Evolutionary conservation across 768 basidiomycete species (phyloP).

Genomic region (Tricholoma terreum): DNA sequence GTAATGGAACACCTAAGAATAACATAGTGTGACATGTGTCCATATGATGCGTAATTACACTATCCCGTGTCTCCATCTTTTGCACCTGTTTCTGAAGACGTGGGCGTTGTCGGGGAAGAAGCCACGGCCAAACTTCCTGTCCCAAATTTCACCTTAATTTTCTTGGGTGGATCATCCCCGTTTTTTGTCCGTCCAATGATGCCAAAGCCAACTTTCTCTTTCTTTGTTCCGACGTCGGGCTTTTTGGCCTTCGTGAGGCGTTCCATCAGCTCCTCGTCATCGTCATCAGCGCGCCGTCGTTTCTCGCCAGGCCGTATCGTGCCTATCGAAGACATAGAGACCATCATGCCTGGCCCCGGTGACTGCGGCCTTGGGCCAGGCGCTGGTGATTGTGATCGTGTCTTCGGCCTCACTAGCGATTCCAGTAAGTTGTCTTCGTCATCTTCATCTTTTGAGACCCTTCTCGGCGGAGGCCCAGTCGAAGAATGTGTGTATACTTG

Average conservation of each 20-base stretch:
- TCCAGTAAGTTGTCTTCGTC: conserved; percentile 63
- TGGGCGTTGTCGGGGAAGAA: conserved; percentile 34
- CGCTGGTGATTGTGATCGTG: conserved; percentile 38
- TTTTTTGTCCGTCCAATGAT: conserved; percentile 36
- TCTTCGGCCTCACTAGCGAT: conserved; percentile 41
- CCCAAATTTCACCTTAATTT: conserved; percentile 73
- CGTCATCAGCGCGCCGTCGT: conserved; percentile 73
- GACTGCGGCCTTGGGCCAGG: conserved; percentile 24
- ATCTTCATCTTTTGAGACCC: conserved; percentile 36
- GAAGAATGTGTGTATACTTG: conserved; percentile 27
- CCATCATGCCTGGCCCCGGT: conserved; percentile 25
- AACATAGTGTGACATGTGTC: conserved; percentile 9
- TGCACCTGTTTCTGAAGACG: conserved; percentile 59
- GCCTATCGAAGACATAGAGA: conserved; percentile 25
- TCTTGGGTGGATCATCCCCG: conserved; percentile 60
- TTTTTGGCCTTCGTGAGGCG: conserved; percentile 62
- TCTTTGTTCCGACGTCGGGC: conserved; percentile 46
- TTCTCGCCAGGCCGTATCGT: conserved; percentile 63
- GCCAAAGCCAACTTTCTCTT: conserved; percentile 29
- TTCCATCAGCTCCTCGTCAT: conserved; percentile 63
- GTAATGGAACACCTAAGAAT: conserved; percentile 7
- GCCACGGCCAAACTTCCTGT: conserved; percentile 39
- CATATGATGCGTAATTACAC: conserved; percentile 4
- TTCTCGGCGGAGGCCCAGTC: conserved; percentile 43
- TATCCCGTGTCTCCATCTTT: conserved; percentile 79